Evolutionary conservation across 805 yeast species (phyloP).

Genomic region (Hanseniaspora nectarophila): DNA sequence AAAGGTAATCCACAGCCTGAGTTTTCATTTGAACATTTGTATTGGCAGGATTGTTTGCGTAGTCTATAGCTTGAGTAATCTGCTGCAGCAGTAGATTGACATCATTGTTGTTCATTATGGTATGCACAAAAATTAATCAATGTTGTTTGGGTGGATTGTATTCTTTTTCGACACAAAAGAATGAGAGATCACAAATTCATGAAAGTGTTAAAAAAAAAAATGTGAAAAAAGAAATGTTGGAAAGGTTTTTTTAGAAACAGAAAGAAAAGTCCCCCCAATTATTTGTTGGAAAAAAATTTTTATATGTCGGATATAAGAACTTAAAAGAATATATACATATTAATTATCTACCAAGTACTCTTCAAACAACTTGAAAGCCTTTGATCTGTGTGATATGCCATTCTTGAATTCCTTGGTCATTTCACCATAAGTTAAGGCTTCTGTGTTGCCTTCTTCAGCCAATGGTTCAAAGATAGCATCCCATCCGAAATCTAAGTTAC

Average conservation of each 20-base stretch:
- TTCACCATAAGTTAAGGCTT: conserved; percentile 66
- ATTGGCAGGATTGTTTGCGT: conserved; percentile 56
- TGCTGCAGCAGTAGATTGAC: conserved; percentile 29
- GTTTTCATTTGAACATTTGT: conserved; percentile 50
- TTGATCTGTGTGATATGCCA: conserved; percentile 73
- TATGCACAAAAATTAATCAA: neutral
- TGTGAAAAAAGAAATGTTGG: neutral
- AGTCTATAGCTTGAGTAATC: conserved; percentile 76
- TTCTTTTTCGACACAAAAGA: no score
- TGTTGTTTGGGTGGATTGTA: neutral
- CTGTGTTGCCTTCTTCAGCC: conserved; percentile 36
- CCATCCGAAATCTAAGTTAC: conserved; percentile 85
- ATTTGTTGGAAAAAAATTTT: neutral
- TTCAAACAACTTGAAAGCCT: conserved; percentile 64
- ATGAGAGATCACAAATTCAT: no score
- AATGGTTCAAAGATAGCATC: conserved; percentile 77
- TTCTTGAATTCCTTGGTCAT: conserved; percentile 70
- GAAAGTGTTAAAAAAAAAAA: neutral
- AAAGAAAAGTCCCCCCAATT: no score
- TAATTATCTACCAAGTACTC: conserved; percentile 33
- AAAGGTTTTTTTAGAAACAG: no score
- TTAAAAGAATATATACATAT: neutral
- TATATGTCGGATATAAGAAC: neutral
- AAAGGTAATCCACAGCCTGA: conserved; percentile 35
- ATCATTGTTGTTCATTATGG: conserved; percentile 4